Evolutionary conservation across 306 rosid genomes (phyloP), one percentile per base, ranked within the genome.

Genomic region (Spatholobus suberectus): DNA sequence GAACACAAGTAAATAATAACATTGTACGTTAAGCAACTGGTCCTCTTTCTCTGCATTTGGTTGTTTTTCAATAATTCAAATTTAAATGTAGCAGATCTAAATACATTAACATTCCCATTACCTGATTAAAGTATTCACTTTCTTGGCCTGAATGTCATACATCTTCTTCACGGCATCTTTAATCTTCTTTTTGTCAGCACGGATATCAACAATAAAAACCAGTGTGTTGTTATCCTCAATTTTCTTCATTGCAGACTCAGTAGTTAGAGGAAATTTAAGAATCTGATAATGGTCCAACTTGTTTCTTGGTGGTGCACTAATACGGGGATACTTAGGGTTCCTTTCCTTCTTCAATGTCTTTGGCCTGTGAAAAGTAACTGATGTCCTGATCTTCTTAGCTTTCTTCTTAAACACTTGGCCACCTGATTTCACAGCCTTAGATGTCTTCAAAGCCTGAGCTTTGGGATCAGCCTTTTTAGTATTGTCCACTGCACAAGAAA

Each of bases 91-190:
- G 55, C 54, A 32, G 0, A 62, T 7, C 40, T 12, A 29, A 15
- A 79, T 13, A 21, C 3, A 26, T 38, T 11, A 12, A 0, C 18
- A 24, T 32, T 54, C 2, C 21, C 21, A 6, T 73, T 91, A 94
- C 98, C 98, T 94, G 90, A 94, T 91, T 89, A 94, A 85, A 43
- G 97, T 94, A 67, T 94, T 94, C 20, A 94, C 98, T 91, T 94
- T 94, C 91, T 92, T 91, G 73, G 98, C 90, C 85, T 94, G 96
- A 70, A 94, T 94, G 80, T 92, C 98, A 8, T 92, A 91, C 98
- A 94, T 92, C 85, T 94, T 94, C 85, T 92, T 94, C 77, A 92
- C 98, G 0, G 98, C 94, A 82, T 79, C 97, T 73, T 92, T 94
- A 46, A 94, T 90, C 88, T 94, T 94, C 82, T 90, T 94, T 89